Percentiles rank a stretch among this genome's conserved stretches.
phyloP scores from a whole-genome alignment of 2,329 filamentous ascomycete genomes.

The Grosmannia huntii region DNA sequence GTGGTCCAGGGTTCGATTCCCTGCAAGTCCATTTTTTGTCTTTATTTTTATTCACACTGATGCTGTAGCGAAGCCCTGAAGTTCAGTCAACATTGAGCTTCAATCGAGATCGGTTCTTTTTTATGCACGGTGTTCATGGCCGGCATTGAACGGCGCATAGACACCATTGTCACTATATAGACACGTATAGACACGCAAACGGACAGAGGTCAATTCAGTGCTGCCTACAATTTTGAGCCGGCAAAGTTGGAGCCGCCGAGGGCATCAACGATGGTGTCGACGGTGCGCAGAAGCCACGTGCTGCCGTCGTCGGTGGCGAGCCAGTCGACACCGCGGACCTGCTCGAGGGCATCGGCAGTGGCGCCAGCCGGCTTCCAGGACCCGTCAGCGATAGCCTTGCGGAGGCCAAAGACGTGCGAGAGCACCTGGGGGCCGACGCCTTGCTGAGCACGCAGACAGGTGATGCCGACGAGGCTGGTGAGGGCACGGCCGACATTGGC shows the following conservation, averaged over 20 bases:
- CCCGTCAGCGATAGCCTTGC: conserved; percentile 63
- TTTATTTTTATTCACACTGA: neutral
- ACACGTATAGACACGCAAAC: too few species aligned
- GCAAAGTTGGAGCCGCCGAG: conserved; percentile 19
- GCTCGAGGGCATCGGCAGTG: conserved; percentile 16
- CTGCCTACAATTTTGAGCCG: conserved; percentile 8
- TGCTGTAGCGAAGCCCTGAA: too few species aligned
- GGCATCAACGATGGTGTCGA: conserved; percentile 44
- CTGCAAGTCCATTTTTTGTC: conserved; percentile 2
- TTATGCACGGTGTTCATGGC: too few species aligned
- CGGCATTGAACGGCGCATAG: too few species aligned
- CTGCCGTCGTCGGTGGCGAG: conserved; percentile 52
- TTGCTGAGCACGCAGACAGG: conserved; percentile 65
- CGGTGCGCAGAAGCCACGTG: conserved; percentile 46
- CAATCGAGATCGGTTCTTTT: too few species aligned
- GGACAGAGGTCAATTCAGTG: too few species aligned
- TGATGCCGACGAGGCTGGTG: conserved; percentile 60
- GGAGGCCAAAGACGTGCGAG: conserved; percentile 67
- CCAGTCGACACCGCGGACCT: conserved; percentile 42
- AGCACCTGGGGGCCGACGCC: conserved; percentile 74
- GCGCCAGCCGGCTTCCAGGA: conserved; percentile 29
- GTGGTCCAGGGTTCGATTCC: conserved; percentile 6
- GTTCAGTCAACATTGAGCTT: too few species aligned
- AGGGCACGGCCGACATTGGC: conserved; percentile 53
- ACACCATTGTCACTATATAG: neutral